Base-by-base conservation (phyloP, 805 yeast genomes). In the Yarrowia sp. region DNA sequence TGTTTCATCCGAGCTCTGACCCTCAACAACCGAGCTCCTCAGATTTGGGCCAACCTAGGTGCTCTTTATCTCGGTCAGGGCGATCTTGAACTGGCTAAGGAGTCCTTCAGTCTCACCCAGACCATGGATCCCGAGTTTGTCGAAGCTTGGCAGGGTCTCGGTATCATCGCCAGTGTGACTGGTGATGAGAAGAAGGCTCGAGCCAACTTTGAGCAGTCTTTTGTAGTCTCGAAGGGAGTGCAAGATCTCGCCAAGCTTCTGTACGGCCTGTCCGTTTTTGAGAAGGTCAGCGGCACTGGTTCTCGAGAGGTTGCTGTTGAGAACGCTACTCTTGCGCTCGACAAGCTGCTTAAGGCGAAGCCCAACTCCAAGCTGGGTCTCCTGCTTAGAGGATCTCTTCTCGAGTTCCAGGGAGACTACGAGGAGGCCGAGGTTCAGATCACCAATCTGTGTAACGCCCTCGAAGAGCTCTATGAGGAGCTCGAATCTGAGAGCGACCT, bases 131-230 rank as follows among this genome's bases (percentile, higher is more conserved):
- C 99, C 2, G 89, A 87, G 66, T 83, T 82, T 64, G 81, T 90
- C 0, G 81, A 80, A 7, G 85, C 97, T 0, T 95, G 98, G 98
- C 75, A 90, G 39, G 97, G 97, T 1, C 87, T 88, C 73, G 98
- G 97, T 0, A 74, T 94, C 42, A 76, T 87, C 1, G 75, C 76
- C 20, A 53, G 69, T 8, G 65, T 72, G 17, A 68, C 69, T 14
- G 81, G 79, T 12, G 71, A 76, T 19, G 40, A 66, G 5, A 81
- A 85, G 0, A 81, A 79, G n/a, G 87, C 96, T 0, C 74, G 82
- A 6, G 80, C 83, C 14, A 76, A 90, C 61, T 87, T 87, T 73
- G 88, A 90, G 0, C 98, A 95, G 77, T 90, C 97, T 0, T 90
- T 84, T 72, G 83, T 87, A 13, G 78, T 94, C 60, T 86, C 97